Evolutionary conservation across 495 filamentous ascomycete species (phyloP).

Genomic region (Hypoxylon trugodes): DNA sequence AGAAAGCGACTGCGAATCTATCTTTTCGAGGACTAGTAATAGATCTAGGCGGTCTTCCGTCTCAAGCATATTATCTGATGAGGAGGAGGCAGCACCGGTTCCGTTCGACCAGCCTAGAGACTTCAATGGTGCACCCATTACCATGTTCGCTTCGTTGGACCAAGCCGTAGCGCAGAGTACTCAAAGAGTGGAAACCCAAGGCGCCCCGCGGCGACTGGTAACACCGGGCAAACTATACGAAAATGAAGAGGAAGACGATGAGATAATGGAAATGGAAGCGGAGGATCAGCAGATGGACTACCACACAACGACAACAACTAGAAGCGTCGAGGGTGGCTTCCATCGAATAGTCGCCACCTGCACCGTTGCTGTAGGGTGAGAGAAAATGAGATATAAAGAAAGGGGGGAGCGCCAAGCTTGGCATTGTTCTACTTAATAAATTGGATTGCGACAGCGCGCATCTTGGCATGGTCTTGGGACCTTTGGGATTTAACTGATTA

Average conservation of each 20-base stretch:
- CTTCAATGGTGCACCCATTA: slow-evolving; percentile 38
- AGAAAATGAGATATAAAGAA: background rate
- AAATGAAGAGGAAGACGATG: slow-evolving; percentile 48
- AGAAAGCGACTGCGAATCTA: slow-evolving; percentile 31
- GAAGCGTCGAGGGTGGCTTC: background rate
- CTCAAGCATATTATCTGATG: slow-evolving; percentile 42
- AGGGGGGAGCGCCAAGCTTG: slow-evolving; percentile 18
- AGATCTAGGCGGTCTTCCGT: slow-evolving; percentile 38
- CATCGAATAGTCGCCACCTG: background rate
- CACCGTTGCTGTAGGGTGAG: slow-evolving; percentile 15
- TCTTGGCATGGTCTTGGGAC: slow-evolving; percentile 32
- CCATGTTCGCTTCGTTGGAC: slow-evolving; percentile 42
- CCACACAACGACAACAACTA: background rate
- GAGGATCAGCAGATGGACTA: background rate
- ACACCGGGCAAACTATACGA: slow-evolving; percentile 47
- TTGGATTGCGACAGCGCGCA: slow-evolving; percentile 18
- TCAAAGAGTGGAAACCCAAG: slow-evolving; percentile 21
- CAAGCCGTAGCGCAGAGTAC: slow-evolving; percentile 41
- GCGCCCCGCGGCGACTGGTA: slow-evolving; percentile 33
- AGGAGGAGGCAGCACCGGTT: slow-evolving; percentile 17
- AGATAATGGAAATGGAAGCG: slow-evolving; percentile 43
- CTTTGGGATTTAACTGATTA: slow-evolving; percentile 5
- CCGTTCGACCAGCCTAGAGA: slow-evolving; percentile 39
- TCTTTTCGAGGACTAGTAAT: slow-evolving; percentile 22
- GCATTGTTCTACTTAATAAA: slow-evolving; percentile 12